Conservation (phyloP, 495 filamentous ascomycete genomes). For the Neurospora sp. region DNA sequence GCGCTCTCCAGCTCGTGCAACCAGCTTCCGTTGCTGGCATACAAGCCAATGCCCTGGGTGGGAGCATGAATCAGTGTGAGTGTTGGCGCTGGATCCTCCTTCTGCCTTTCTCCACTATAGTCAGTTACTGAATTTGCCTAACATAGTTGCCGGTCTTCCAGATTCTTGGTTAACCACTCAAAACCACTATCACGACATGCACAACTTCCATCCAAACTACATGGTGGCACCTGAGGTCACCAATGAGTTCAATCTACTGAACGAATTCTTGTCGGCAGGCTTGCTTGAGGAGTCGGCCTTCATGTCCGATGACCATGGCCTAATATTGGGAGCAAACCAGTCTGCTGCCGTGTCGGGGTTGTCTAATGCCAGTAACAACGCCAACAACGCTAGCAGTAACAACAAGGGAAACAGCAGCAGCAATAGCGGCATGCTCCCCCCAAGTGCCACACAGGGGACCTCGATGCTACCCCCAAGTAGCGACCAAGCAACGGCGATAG, state of each 20-base stretch:
- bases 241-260: constrained; percentile 91
- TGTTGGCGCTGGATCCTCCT: constrained; percentile 24
- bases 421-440: constrained; percentile 32
- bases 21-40: constrained; percentile 43
- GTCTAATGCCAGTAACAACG: constrained; percentile 18
- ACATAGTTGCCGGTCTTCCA: constrained; percentile 36
- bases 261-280: constrained; percentile 87
- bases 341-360: constrained; percentile 23
- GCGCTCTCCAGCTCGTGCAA: constrained; percentile 47
- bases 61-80: constrained; percentile 68
- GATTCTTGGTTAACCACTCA: constrained; percentile 52
- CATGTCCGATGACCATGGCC: constrained; percentile 48
- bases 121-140: constrained; percentile 28
- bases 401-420: constrained; percentile 12
- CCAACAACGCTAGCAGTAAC: constrained; percentile 19
- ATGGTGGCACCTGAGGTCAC: constrained; percentile 93
- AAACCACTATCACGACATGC: constrained; percentile 87
- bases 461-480: constrained; percentile 38
- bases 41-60: constrained; percentile 40
- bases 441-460: constrained; percentile 25
- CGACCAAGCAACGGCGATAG: constrained; percentile 45
- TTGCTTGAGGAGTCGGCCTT: constrained; percentile 68
- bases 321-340: constrained; percentile 26
- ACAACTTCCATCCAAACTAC: constrained; percentile 85
- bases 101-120: constrained; percentile 12